Evolutionary conservation across 2,329 filamentous ascomycete genomes (phyloP), one percentile per base, ranked within the genome.

Genomic region (Phialophora verrucosa): DNA sequence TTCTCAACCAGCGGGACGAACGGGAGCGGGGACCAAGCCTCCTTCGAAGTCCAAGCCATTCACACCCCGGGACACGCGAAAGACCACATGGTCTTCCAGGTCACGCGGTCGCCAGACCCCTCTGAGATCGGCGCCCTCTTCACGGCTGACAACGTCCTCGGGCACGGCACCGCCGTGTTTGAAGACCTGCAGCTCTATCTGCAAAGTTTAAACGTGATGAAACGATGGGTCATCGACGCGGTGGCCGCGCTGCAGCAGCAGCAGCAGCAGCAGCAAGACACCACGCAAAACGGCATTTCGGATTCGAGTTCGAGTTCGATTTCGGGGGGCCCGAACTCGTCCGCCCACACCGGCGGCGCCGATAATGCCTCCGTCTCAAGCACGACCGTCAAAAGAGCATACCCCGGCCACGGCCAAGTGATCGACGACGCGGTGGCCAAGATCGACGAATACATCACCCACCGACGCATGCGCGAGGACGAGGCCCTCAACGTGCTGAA

Each of bases 121-220:
- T 51, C 49, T 6, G 91, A 96, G 72, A 84, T 96, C 74, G 85
- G 92, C 72, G 89, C 91, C 49, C 88, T 97, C 80, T 95, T 97
- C 77, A 96, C 92, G 0, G 93, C 90, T 6, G 93, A 97, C 78
- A 96, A 94, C 75, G 90, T 97, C 1, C 83, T 97, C 1, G 93
- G 93, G 0, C 91, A 96, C 67, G 92, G 92, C 12, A 96, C 91
- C 1, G 88, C 91, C 3, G 91, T 95, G 0, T 96, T 96, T 71
- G 91, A 96, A 76, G 87, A 95, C 69, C 82, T 96, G 8, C 77
- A 80, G 0, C 79, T 81, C 0, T 97, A 96, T 75, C 81, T 96
- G 69, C 75, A 77, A 23, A 92, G 88, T 66, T 81, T 97, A 12
- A 82, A 87, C 47, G 83, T 83, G 69, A 95, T 96, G 92, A 69